Percentiles rank a stretch among this genome's conserved stretches.
These are phyloP conservation scores for Neurospora sp. DNA, from an alignment of 495 filamentous ascomycete species.

Conservation along the genomic window DNA sequence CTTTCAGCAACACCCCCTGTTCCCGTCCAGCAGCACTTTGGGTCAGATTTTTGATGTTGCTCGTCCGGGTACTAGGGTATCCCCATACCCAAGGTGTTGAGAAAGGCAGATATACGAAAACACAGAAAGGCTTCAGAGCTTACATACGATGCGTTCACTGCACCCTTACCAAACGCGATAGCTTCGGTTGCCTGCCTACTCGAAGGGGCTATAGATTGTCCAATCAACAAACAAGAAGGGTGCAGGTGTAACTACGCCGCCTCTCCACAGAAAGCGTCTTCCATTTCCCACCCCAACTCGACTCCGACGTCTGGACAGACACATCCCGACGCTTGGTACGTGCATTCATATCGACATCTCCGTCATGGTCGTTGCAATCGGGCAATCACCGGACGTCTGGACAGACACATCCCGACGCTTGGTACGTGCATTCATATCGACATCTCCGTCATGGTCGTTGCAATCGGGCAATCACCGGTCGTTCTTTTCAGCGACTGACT, in stretches of 20 bases:
- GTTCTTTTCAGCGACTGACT: not conserved
- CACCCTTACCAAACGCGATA: not conserved
- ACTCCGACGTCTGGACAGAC: not conserved
- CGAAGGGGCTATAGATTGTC: not conserved
- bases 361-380: too few relatives aligned
- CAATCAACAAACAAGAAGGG: not conserved
- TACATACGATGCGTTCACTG: not conserved
- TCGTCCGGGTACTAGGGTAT: too few relatives aligned
- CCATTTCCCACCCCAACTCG: not conserved
- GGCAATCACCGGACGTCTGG: too few relatives aligned
- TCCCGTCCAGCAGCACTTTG: too few relatives aligned
- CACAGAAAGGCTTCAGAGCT: not conserved
- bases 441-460: not conserved
- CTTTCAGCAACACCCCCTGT: too few relatives aligned
- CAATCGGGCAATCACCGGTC: not conserved
- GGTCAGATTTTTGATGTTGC: too few relatives aligned
- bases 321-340: too few relatives aligned
- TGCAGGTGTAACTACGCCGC: not conserved
- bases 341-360: too few relatives aligned
- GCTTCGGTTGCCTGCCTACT: not conserved
- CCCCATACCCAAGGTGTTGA: not conserved
- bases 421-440: not conserved
- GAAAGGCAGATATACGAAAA: not conserved
- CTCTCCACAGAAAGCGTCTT: not conserved
- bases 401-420: not conserved